These are phyloP conservation scores for Vanrija sp. DNA, from an alignment of 1,284 basidiomycete species.

Conservation along the genomic window DNA sequence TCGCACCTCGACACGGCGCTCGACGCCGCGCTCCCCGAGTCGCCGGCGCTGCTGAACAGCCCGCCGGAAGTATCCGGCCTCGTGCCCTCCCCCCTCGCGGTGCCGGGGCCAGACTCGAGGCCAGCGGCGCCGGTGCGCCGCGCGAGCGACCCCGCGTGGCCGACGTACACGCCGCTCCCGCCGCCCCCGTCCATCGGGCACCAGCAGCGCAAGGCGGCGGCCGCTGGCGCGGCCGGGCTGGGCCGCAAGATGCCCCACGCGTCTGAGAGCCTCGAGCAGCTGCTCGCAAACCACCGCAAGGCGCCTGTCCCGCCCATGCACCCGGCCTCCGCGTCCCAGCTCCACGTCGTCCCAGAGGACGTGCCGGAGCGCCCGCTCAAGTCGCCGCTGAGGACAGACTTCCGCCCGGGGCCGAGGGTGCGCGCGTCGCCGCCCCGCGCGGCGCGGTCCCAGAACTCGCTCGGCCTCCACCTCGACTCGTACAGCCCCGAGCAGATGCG, in stretches of 20 bases:
- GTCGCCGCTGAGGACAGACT: neutral
- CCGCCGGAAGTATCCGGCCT: neutral
- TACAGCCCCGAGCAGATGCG: neutral
- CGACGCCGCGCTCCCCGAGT: slow-evolving; percentile 4
- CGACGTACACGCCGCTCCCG: no score
- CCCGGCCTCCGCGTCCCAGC: neutral
- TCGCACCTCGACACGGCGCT: neutral
- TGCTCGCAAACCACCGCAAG: slow-evolving; percentile 5
- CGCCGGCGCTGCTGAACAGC: neutral
- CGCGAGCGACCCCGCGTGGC: no score
- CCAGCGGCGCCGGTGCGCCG: no score
- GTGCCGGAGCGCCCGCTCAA: neutral
- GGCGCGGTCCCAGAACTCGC: neutral
- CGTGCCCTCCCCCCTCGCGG: no score
- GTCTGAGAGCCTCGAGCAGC: slow-evolving; percentile 32
- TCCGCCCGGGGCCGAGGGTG: no score
- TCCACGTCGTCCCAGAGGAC: slow-evolving; percentile 3
- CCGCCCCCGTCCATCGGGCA: no score
- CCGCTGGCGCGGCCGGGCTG: no score
- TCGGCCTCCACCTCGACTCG: neutral
- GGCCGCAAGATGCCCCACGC: slow-evolving; percentile 28
- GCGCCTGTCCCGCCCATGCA: neutral
- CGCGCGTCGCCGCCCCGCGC: neutral
- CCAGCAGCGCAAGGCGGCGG: neutral
- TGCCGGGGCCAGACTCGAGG: no score